Evolutionary conservation across 1,284 basidiomycete species (phyloP).

Genomic region (Apiotrichum akiyoshidainum): DNA sequence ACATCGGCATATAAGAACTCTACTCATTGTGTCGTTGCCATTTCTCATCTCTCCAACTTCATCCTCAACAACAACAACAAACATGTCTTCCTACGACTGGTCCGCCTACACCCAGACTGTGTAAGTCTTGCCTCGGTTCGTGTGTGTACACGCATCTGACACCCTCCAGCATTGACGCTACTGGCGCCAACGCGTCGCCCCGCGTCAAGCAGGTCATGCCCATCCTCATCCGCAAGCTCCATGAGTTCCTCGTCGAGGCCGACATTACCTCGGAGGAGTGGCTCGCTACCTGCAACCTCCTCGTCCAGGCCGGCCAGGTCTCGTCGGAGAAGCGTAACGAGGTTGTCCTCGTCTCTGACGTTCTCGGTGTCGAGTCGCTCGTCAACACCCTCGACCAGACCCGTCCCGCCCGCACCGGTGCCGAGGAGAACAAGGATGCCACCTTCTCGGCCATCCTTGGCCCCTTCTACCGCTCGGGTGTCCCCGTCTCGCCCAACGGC

Average conservation of each 20-base stretch:
- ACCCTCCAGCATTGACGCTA: slow-evolving; percentile 18
- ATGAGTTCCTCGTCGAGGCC: slow-evolving; percentile 44
- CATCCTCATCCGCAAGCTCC: slow-evolving; percentile 46
- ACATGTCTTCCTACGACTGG: slow-evolving; percentile 19
- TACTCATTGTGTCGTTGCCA: too few species aligned
- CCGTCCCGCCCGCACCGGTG: slow-evolving; percentile 18
- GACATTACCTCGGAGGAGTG: slow-evolving; percentile 49
- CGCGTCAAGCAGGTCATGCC: slow-evolving; percentile 45
- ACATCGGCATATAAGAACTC: slow-evolving; percentile 2
- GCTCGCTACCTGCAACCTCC: slow-evolving; percentile 45
- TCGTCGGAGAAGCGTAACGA: slow-evolving; percentile 49
- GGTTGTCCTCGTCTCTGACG: slow-evolving; percentile 49
- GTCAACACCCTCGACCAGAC: slow-evolving; percentile 28
- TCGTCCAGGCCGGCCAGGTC: slow-evolving; percentile 47
- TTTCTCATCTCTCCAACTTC: not conserved
- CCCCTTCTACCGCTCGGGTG: slow-evolving; percentile 30
- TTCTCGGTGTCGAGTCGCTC: slow-evolving; percentile 49
- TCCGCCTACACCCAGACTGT: slow-evolving; percentile 16
- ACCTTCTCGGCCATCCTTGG: slow-evolving; percentile 47
- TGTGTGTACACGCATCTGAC: not conserved
- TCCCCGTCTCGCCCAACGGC: slow-evolving; percentile 40
- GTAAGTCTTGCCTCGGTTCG: not conserved
- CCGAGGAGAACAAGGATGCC: slow-evolving; percentile 8
- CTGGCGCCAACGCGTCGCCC: slow-evolving; percentile 36
- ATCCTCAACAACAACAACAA: not conserved